These are phyloP conservation scores for Ceratobasidium sp. DNA, from an alignment of 1,284 basidiomycete species.

Conservation along the genomic window DNA sequence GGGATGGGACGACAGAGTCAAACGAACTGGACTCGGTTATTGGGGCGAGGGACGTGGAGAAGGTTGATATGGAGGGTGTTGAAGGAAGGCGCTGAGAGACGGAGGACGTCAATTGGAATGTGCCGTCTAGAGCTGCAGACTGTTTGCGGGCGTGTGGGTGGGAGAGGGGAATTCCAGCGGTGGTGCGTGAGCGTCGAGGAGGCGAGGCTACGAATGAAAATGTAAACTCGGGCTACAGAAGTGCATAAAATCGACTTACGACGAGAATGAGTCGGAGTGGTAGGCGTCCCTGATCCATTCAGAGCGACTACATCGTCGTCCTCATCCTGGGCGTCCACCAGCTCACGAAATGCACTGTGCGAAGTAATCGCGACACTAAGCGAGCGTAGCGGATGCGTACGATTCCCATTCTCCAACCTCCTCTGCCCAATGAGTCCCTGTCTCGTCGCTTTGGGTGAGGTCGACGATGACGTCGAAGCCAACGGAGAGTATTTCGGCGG, in stretches of 20 bases:
- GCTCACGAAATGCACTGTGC: slow-evolving; percentile 28
- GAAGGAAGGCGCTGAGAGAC: slow-evolving; percentile 51
- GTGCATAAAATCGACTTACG: slow-evolving; percentile 3
- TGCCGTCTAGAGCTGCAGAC: slow-evolving; percentile 67
- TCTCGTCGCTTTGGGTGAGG: slow-evolving; percentile 3
- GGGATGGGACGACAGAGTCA: slow-evolving; percentile 33
- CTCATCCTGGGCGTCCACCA: not conserved
- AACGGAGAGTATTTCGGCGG: slow-evolving; percentile 24
- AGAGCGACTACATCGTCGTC: not conserved
- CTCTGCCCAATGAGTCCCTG: slow-evolving; percentile 19
- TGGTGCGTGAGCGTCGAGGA: slow-evolving; percentile 58
- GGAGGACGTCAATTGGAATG: slow-evolving; percentile 57
- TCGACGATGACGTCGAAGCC: not conserved
- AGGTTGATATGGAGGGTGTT: slow-evolving; percentile 45
- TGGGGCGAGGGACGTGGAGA: slow-evolving; percentile 56
- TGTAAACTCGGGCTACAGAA: not conserved
- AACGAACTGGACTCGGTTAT: slow-evolving; percentile 50
- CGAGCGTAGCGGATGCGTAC: not conserved
- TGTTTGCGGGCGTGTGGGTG: slow-evolving; percentile 83
- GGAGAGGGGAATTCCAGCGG: slow-evolving; percentile 63
- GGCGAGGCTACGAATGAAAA: slow-evolving; percentile 56
- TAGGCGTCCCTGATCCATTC: slow-evolving; percentile 25
- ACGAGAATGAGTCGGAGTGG: not conserved
- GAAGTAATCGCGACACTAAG: slow-evolving; percentile 32
- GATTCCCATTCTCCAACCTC: slow-evolving; percentile 13